Evolutionary conservation across 2,329 filamentous ascomycete species (phyloP), one percentile per base, ranked within the genome.

Genomic region (Diaporthe sp.): DNA sequence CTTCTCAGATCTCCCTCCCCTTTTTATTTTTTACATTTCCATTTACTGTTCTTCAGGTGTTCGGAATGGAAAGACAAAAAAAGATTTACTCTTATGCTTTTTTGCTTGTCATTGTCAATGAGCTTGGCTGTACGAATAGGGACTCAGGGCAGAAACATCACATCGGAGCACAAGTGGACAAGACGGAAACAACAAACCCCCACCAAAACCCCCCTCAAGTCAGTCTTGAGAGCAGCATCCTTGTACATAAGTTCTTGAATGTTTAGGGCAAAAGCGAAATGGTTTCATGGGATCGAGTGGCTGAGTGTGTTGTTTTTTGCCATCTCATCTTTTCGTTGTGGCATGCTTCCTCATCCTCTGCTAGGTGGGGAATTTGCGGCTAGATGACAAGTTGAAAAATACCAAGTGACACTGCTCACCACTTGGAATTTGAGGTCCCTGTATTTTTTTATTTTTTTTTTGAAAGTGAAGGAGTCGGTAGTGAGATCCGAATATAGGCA

Each of bases 41-140:
- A 70, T 25, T 57, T 50, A 28, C 22, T 67, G 30, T 72, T 64
- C 33, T 54, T 55, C 57, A 71, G 74, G 74, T 73, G 47, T 75
- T 28, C 50, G 74, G 74, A 66, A 71, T 66, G 74, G 74, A 60
- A 75, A 75, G 74, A 75, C 71, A 75, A 75, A 75, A 75, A 71
- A 71, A 71, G 72, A 71, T 50, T 45, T 67, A 28, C 45, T n/a
- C 52, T 50, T 50, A 57, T 70, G 69, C 69, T 71, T n/a, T n/a
- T 28, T 58, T 75, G 52, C 74, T 64, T 67, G 50, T 66, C 10
- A 10, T 64, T 61, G 28, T 42, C 30, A 52, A 35, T 71, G 55
- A 69, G 40, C 25, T 70, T 55, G 64, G 66, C 42, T 70, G 72
- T 74, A 71, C 28, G 55, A 54, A 25, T 66, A 70, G 35, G 35